Conservation (phyloP, 1,284 basidiomycete species). For the Ustilago loliicola region DNA sequence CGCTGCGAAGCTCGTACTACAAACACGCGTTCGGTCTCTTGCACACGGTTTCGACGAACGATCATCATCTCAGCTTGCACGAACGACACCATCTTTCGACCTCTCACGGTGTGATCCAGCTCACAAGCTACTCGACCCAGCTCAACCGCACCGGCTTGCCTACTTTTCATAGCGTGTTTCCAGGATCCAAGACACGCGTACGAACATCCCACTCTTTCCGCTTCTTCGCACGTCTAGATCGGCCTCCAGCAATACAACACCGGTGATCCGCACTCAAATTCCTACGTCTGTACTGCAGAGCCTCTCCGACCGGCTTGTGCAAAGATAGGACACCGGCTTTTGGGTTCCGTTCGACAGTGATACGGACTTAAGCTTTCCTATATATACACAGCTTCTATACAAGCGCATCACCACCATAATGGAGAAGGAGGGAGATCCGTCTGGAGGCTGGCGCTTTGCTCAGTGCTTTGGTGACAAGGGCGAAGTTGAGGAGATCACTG, state of each 20-base stretch:
- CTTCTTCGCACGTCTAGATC: background rate
- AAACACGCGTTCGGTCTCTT: background rate
- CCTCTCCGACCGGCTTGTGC: conserved; percentile 4
- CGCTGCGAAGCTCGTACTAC: background rate
- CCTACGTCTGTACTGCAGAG: background rate
- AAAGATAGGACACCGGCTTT: background rate
- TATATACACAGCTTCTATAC: conserved; percentile 7
- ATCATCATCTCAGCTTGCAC: background rate
- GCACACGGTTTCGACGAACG: background rate
- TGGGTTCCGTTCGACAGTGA: conserved; percentile 3
- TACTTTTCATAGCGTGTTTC: background rate
- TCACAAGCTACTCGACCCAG: background rate
- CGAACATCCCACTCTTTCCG: background rate
- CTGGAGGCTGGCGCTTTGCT: conserved; percentile 88
- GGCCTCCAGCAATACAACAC: conserved; percentile 1
- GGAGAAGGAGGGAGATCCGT: conserved; percentile 68
- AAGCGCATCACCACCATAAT: conserved; percentile 29
- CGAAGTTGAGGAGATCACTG: conserved; percentile 98
- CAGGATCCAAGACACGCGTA: background rate
- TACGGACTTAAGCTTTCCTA: background rate
- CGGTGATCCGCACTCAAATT: background rate
- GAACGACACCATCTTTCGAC: background rate
- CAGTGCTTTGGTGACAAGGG: conserved; percentile 89
- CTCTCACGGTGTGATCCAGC: background rate
- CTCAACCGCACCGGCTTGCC: background rate